Evolutionary conservation across 768 basidiomycete genomes (phyloP), one percentile per base, ranked within the genome.

Genomic region (Trametes coccinea): DNA sequence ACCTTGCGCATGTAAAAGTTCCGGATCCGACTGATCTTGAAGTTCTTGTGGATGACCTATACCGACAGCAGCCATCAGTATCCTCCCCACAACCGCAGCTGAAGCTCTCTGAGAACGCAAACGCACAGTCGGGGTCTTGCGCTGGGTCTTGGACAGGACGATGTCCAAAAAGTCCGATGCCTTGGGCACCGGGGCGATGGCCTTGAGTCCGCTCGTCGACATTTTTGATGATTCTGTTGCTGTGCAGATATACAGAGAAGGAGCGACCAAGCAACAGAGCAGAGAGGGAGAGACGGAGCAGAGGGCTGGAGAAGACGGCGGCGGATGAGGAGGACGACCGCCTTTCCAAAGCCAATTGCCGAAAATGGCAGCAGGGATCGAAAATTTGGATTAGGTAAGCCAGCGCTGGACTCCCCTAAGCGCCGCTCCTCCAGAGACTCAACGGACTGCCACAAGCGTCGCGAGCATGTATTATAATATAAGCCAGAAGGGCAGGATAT

Each of bases 1-100:
- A 99, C 96, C 76, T 99, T 99, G 74, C 96, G 88, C 96, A 98
- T 98, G 76, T 99, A 97, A 72, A 94, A 94, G 70, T 94, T 93
- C 64, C 96, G 86, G 78, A 98, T 98, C 67, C 96, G 90, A 67
- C 93, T 95, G 76, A 99, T 99, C 81, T 99, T 98, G 82, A 97
- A 98, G 81, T 98, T 98, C 82, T 97, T 98, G 78, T 98, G 97
- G 73, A 98, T 98, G 67, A 95, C 94, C 92, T 93, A 65, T 41
- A 55, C 13, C 3, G 14, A 17, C 49, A 14, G 39, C 44, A 6
- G 3, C 14, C 11, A 49, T 51, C 29, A 40, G 40, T 39, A 31
- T n/a, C 6, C 10, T 9, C 22, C 4, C 33, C 39, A 31, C 1
- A 6, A 4, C 37, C 3, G n/a, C 27, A 5, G 16, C 22, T n/a